phyloP scores from a whole-genome alignment of 78 protist genomes.

The Bigelowiella natans region DNA sequence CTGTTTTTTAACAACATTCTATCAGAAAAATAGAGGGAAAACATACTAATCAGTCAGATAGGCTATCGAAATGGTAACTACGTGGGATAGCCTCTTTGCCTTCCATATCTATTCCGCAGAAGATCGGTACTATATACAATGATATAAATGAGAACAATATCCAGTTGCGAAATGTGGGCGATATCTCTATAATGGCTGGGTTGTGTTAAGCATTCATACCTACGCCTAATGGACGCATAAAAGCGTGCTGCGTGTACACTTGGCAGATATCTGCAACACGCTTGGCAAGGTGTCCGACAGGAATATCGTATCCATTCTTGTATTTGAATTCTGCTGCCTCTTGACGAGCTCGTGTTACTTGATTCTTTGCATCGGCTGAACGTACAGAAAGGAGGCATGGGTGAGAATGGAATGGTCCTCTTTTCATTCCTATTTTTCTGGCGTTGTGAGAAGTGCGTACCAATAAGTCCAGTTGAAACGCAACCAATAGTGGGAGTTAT shows the following conservation, averaged over 20 bases:
- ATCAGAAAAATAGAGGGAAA: neutral
- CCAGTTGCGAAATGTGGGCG: too few species aligned
- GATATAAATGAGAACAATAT: too few species aligned
- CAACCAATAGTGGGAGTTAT: conserved; percentile 76
- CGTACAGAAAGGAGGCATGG: neutral
- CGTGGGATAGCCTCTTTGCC: conserved; percentile 34
- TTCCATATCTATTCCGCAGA: conserved; percentile 19
- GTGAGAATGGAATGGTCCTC: neutral
- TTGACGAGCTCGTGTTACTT: conserved; percentile 65
- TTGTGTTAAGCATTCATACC: neutral
- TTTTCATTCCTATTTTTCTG: neutral
- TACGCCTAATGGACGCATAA: conserved; percentile 24
- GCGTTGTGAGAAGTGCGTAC: conserved; percentile 14
- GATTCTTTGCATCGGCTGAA: conserved; percentile 70
- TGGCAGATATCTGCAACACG: conserved; percentile 86
- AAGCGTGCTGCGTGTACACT: conserved; percentile 61
- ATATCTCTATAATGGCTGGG: too few species aligned
- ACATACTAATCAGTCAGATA: too few species aligned
- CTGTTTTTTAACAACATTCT: too few species aligned
- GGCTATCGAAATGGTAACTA: too few species aligned
- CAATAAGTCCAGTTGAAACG: conserved; percentile 73
- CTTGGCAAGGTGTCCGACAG: conserved; percentile 69
- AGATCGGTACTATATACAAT: conserved; percentile 1
- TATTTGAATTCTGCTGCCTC: conserved; percentile 77
- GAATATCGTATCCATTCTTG: conserved; percentile 62